These are phyloP conservation scores for Salix purpurea DNA, from an alignment of 345 rosid species.

Conservation along the genomic window DNA sequence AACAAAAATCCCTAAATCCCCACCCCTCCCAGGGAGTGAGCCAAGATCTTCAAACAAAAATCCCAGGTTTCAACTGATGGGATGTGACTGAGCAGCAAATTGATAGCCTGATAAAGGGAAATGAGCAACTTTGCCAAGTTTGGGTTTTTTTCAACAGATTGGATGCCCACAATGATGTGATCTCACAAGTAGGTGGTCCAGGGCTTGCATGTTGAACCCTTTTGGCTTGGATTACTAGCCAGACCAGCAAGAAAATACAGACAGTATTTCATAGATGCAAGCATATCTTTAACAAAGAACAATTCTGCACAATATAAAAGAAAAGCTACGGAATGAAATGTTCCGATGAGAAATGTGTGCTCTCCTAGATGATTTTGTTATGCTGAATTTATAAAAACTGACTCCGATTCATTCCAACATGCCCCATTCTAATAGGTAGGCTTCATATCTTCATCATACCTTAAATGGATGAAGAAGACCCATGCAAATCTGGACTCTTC, in stretches of 20 bases:
- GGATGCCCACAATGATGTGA: too few relatives aligned
- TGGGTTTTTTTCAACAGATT: too few relatives aligned
- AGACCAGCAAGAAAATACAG: background rate
- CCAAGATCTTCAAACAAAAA: too few relatives aligned
- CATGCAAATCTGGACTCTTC: conserved; percentile 96
- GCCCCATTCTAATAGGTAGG: background rate
- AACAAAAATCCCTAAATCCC: too few relatives aligned
- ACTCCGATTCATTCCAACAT: background rate
- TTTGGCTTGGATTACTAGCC: background rate
- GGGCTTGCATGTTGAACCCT: background rate
- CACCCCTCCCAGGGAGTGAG: too few relatives aligned
- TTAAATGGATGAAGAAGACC: conserved; percentile 91
- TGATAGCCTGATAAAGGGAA: background rate
- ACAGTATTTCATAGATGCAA: background rate
- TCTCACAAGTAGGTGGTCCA: background rate
- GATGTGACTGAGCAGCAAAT: background rate
- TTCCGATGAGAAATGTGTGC: background rate
- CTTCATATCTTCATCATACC: conserved; percentile 36
- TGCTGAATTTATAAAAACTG: background rate
- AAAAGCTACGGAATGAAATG: background rate
- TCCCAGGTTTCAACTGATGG: too few relatives aligned
- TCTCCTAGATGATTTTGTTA: background rate
- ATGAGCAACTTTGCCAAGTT: background rate
- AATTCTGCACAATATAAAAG: background rate
- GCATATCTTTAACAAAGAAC: background rate